Base-by-base conservation (phyloP, 139 green algal species). In the Micractinium sp. region DNA sequence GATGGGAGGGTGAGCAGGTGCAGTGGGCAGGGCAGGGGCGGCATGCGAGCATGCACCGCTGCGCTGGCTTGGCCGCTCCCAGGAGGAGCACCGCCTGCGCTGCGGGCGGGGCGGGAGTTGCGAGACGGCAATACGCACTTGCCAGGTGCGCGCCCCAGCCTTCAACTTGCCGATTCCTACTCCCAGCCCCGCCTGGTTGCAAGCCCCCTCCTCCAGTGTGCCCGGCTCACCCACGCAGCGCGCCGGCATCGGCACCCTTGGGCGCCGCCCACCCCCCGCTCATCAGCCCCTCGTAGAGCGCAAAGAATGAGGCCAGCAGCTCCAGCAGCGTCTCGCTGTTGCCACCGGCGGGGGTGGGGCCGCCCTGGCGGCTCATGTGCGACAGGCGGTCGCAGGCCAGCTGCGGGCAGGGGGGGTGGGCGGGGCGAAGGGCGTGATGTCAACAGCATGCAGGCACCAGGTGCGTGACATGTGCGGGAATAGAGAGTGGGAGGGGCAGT, bases 251-350 rank as follows among this genome's bases (percentile, higher is more conserved):
- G 14, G 60, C 82, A 5, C 82, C 82, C 25, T 61, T 69, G 67
- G 27, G 16, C 25, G 77, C 47, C 25, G 75, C 71, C 71, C 69
- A 81, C 31, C 85, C 85, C 25, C 31, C 69, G 9, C 39, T 16
- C 31, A 71, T 13, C 85, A 82, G 47, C 25, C 83, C 83, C 56
- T 86, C 56, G 33, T 76, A 63, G 20, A 88, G 71, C 56, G 80
- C 38, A 38, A 94, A 90, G 86, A 94, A 94, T 7, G 74, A 88
- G 1, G 81, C 85, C 67, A 92, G 76, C 16, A 94, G 88, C 88
- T 94, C 81, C 35, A 85, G 67, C 38, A 93, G 81, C 2, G 81
- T 90, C 36, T 87, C 75, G 31, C 33, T 47, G 85, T 93, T 94
- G 88, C 41, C 87, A 27, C 67, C n/a, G 36, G 3, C 67, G 18